Percentiles rank a stretch among this genome's conserved stretches.
Evolutionary conservation across 2,329 filamentous ascomycete species (phyloP).

Genomic region (Neofusicoccum sp.): DNA sequence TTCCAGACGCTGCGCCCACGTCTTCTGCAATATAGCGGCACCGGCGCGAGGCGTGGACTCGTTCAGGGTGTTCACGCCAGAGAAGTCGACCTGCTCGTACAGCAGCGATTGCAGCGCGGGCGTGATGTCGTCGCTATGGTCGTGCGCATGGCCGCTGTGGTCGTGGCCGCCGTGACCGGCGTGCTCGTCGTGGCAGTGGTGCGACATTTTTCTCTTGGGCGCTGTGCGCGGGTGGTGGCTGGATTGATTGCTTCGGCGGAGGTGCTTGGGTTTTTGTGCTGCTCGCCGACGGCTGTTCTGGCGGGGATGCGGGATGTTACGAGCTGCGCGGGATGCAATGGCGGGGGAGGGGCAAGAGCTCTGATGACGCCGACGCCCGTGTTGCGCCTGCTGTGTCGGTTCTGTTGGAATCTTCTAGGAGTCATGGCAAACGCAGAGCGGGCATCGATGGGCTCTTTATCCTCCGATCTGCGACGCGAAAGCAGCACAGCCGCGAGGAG

Average conservation of each 20-base stretch:
- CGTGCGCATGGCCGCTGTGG: slow-evolving; percentile 59
- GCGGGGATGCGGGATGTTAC: not conserved
- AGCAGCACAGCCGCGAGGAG: not conserved
- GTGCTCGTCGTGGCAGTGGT: slow-evolving; percentile 44
- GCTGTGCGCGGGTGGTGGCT: not conserved
- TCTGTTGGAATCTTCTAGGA: not conserved
- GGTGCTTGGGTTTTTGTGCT: not conserved
- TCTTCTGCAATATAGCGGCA: slow-evolving; percentile 77
- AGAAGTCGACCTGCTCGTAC: slow-evolving; percentile 90
- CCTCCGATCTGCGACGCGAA: not conserved
- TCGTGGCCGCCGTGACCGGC: slow-evolving; percentile 51
- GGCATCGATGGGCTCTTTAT: not conserved
- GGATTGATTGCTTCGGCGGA: not conserved
- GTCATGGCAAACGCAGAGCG: not conserved
- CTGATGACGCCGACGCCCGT: slow-evolving; percentile 2
- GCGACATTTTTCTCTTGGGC: slow-evolving; percentile 9
- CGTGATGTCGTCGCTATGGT: slow-evolving; percentile 88
- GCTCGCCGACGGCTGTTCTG: no score
- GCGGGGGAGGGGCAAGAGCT: slow-evolving; percentile 13
- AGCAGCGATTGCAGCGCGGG: slow-evolving; percentile 88
- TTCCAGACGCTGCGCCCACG: slow-evolving; percentile 77
- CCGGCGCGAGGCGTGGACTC: slow-evolving; percentile 69
- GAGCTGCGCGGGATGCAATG: not conserved
- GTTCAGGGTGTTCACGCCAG: slow-evolving; percentile 79
- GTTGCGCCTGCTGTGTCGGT: no score